Conservation (phyloP, 2,329 filamentous ascomycete species). For the Rhinocladiella mackenziei region DNA sequence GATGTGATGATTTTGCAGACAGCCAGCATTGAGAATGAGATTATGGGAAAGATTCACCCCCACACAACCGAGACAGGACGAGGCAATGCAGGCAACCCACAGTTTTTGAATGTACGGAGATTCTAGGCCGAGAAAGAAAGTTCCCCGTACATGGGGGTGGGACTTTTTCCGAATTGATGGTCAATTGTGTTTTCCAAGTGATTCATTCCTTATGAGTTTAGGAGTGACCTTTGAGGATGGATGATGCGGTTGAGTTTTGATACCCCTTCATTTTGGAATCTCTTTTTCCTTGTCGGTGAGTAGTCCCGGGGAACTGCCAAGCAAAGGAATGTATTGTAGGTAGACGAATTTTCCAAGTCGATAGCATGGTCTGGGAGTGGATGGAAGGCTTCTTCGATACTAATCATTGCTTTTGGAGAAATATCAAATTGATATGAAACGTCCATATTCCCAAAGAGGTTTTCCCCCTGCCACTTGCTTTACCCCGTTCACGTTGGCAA, state of each 20-base stretch:
- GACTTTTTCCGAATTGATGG: constrained; percentile 3
- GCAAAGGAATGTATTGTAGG: constrained; percentile 16
- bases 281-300: constrained; percentile 8
- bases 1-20: not conserved
- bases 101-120: constrained; percentile 1
- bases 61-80: not conserved
- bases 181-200: not conserved
- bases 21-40: too few species aligned
- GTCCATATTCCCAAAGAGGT: too few species aligned
- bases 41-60: not conserved
- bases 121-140: not conserved
- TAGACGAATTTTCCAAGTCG: constrained; percentile 7
- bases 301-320: not conserved
- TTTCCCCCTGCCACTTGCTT: too few species aligned
- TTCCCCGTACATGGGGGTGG: constrained; percentile 16
- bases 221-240: constrained; percentile 8
- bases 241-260: constrained; percentile 14
- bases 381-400: too few species aligned
- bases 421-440: not conserved
- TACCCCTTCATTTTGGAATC: constrained; percentile 23
- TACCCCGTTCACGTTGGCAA: too few species aligned
- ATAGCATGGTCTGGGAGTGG: constrained; percentile 13
- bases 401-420: too few species aligned
- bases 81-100: not conserved
- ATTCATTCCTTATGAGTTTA: not conserved